Base-by-base conservation (phyloP, 1,284 basidiomycete genomes). In the Pseudozyma thailandica region DNA sequence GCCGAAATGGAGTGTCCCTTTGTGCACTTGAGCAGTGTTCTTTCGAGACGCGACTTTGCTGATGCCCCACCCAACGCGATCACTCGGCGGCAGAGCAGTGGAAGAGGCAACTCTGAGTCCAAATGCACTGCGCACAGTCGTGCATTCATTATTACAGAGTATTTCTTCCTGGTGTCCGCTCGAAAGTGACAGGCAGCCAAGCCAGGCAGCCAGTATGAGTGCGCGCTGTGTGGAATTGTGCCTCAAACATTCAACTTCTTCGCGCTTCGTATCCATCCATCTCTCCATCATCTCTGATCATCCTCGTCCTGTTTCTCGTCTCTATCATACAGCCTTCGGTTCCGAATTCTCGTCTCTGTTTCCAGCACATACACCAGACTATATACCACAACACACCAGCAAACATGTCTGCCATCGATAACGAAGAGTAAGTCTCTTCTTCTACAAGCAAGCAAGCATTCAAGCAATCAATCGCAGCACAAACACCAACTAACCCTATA, bases 391-490 rank as follows among this genome's bases (percentile, higher is more conserved):
- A 41, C 15, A 41, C 50, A 50, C 13, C 28, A 38, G 12, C 30
- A 46, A 71, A 7, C 53, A 75, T 69, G 55, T 65, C 58, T 45
- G 75, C 63, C 66, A 82, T 82, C 78, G 81, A 82, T 58, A 81
- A 81, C 81, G 81, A 82, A 68, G 81, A 82, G 80, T 82, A 68
- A 70, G 80, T 77, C 42, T 45, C 58, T 54, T 41, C 44, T 37
- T 20, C 26, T 20, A 16, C 16, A 6, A 25, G 6, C n/a, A n/a
- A n/a, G 21, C 37, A 28, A 20, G 23, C 35, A 27, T 28, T 38
- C 6, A n/a, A n/a, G n/a, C n/a, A n/a, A n/a, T 25, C 12, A 41
- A 28, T 25, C 44, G 47, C 50, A n/a, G n/a, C n/a, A 27, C 31
- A 31, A 44, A 27, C 38, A 38, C 31, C 49, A 52, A 50, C 52